Evolutionary conservation across 257 asterid genomes (phyloP).

Genomic region (Cinchona pubescens): DNA sequence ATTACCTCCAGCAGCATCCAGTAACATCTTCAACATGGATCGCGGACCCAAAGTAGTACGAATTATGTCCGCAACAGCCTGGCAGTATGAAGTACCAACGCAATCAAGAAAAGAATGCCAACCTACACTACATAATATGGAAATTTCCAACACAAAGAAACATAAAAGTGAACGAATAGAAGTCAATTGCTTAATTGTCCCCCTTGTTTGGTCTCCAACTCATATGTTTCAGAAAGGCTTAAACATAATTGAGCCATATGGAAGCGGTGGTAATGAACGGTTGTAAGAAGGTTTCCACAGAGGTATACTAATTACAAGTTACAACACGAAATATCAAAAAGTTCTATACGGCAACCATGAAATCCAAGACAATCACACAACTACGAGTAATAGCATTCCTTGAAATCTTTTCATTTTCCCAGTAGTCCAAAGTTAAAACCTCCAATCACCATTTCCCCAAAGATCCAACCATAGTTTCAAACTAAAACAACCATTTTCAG

Average conservation of each 20-base stretch:
- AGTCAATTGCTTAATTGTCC: not conserved
- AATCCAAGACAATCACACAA: not conserved
- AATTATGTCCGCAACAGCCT: slow-evolving; percentile 94
- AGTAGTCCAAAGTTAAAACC: not conserved
- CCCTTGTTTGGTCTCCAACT: too few species aligned
- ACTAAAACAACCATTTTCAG: not conserved
- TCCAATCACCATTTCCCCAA: not conserved
- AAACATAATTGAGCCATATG: too few species aligned
- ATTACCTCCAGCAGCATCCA: slow-evolving; percentile 80
- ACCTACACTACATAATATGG: not conserved
- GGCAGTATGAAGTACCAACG: slow-evolving; percentile 16
- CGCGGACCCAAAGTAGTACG: slow-evolving; percentile 95
- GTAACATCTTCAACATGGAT: slow-evolving; percentile 91
- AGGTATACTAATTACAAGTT: too few species aligned
- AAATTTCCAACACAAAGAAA: not conserved
- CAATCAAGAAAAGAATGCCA: not conserved
- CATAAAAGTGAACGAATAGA: not conserved
- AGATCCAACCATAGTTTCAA: not conserved
- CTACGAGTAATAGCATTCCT: not conserved
- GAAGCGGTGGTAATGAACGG: too few species aligned
- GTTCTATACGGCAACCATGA: not conserved
- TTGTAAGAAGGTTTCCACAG: too few species aligned
- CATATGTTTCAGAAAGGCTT: too few species aligned
- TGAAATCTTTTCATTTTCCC: not conserved
- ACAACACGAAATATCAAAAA: not conserved